Conservation (phyloP, 2,329 filamentous ascomycete genomes). For the Epichloe sp. region DNA sequence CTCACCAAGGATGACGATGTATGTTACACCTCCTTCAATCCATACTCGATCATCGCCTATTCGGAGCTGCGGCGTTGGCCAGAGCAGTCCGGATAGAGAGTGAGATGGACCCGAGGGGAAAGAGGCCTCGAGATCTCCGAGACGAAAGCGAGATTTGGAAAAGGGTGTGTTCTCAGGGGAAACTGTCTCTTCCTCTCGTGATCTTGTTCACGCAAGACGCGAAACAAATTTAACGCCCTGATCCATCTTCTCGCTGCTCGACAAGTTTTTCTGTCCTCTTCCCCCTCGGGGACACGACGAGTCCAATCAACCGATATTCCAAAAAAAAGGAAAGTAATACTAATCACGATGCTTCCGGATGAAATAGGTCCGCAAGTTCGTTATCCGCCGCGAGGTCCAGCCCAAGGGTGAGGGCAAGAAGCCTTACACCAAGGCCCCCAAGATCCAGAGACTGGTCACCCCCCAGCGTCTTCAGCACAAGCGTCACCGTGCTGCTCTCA, state of each 20-base stretch:
- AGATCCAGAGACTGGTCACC: constrained; percentile 99
- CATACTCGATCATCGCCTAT: constrained; percentile 57
- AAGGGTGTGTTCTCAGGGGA: not conserved
- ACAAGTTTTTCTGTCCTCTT: not conserved
- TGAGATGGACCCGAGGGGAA: constrained; percentile 30
- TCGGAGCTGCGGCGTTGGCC: constrained; percentile 34
- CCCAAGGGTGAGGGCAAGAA: constrained; percentile 96
- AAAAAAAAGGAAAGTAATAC: constrained; percentile 12
- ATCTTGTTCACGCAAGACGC: not conserved
- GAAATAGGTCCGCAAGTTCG: constrained; percentile 90
- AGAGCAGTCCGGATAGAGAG: constrained; percentile 43
- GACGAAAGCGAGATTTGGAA: not conserved
- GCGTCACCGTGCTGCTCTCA: constrained; percentile 94
- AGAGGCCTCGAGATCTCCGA: not conserved
- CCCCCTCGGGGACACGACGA: constrained; percentile 11
- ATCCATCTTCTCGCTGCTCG: not conserved
- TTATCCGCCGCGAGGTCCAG: constrained; percentile 96
- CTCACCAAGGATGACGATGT: constrained; percentile 99
- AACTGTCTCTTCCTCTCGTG: not conserved
- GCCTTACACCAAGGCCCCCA: constrained; percentile 99
- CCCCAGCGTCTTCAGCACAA: constrained; percentile 99
- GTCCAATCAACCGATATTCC: not conserved
- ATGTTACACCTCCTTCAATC: constrained; percentile 50
- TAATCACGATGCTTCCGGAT: constrained; percentile 21
- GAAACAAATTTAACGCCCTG: not conserved